phyloP scores from a whole-genome alignment of 2,329 filamentous ascomycete genomes.

The Oidium heveae region DNA sequence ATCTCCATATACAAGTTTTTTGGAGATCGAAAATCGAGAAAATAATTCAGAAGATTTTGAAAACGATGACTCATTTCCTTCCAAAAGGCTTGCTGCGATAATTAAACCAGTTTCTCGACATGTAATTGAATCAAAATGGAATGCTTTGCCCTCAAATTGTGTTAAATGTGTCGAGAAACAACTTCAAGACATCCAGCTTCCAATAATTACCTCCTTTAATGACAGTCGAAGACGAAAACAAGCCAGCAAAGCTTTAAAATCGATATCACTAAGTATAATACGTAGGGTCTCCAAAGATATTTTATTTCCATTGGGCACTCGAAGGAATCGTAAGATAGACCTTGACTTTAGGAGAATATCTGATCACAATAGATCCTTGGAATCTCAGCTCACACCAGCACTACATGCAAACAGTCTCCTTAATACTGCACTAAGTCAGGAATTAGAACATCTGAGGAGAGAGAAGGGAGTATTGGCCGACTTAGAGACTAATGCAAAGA shows the following conservation, averaged over 20 bases:
- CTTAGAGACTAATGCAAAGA: slow-evolving; percentile 30
- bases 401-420: slow-evolving; percentile 38
- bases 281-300: slow-evolving; percentile 32
- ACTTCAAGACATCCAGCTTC: slow-evolving; percentile 31
- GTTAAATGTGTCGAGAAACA: slow-evolving; percentile 29
- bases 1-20: not conserved
- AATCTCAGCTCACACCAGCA: slow-evolving; percentile 33
- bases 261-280: slow-evolving; percentile 28
- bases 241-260: slow-evolving; percentile 25
- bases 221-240: slow-evolving; percentile 20
- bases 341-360: slow-evolving; percentile 41
- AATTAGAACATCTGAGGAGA: slow-evolving; percentile 27
- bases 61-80: slow-evolving; percentile 10
- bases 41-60: slow-evolving; percentile 2
- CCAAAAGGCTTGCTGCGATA: slow-evolving; percentile 25
- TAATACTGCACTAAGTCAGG: slow-evolving; percentile 27
- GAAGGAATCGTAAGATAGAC: slow-evolving; percentile 26
- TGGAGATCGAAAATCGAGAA: not conserved
- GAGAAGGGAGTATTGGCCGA: slow-evolving; percentile 26
- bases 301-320: slow-evolving; percentile 36
- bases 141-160: slow-evolving; percentile 26
- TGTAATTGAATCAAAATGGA: slow-evolving; percentile 45
- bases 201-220: slow-evolving; percentile 31
- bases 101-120: slow-evolving; percentile 31
- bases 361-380: slow-evolving; percentile 28